Evolutionary conservation across 805 yeast species (phyloP), one percentile per base, ranked within the genome.

Genomic region (Starmerella sirachaensis): DNA sequence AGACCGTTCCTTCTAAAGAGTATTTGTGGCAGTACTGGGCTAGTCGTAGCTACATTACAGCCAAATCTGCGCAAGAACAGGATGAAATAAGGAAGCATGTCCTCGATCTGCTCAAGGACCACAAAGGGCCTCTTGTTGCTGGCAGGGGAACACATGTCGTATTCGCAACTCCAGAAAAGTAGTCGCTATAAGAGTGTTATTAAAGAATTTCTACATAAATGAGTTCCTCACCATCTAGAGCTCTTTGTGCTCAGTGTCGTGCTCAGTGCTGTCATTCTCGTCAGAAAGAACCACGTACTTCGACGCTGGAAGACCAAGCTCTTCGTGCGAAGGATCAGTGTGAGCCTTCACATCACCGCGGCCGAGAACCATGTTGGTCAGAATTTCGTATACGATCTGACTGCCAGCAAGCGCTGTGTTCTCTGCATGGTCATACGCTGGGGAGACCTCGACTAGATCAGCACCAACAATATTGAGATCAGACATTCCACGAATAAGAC

Each of bases 371-470:
- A 81, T 80, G 42, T 72, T 70, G 11, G 91, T 78, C 37, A 80
- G 56, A 28, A 81, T 50, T 55, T 81, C 93, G 57, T 60, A 79
- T 1, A 75, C 72, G 33, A 74, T 72, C 42, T 74, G 77, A 3
- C 79, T 74, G 3, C 78, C 84, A 3, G 77, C 75, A 42, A 75
- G 58, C 12, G 76, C 69, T 4, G 84, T 76, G 40, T 69, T 64
- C 45, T 70, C 81, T 12, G 75, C 69, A 38, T 68, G 69, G 35
- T 76, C 79, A 45, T 60, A 76, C 1, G 80, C 74, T 3, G 83
- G 82, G 26, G 75, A 59, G 4, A 76, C 82, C 55, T 80, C 88
- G 3, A 80, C 88, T 21, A 79, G 66, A 50, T 79, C 91, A 11
- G 78, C 83, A 17, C 88, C 88, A 4, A 79, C 74, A 29, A 79